Evolutionary conservation across 805 yeast species (phyloP), one percentile per base, ranked within the genome.

Genomic region (Yarrowia bubula): DNA sequence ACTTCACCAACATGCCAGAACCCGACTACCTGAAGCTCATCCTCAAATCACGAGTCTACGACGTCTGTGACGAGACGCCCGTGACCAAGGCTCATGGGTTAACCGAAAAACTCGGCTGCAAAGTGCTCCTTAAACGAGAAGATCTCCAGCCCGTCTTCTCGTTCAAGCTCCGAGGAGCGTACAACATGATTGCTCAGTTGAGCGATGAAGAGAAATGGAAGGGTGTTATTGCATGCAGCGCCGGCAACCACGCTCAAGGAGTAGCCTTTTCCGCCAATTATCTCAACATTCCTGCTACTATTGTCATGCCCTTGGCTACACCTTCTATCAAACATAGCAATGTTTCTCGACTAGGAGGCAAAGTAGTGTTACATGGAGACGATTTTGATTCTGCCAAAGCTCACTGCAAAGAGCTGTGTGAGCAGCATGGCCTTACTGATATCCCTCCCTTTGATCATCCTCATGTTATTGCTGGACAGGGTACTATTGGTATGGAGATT

Each of bases 391-490:
- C 89, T n/a, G 97, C 99, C 18, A 96, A 95, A 75, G 84, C 81
- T 13, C 98, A 95, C 75, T 95, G 99, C 77, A 81, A 82, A 1
- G 79, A 96, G 66, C 78, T 95, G 64, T 78, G 88, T 32, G 77
- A 78, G 35, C 85, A 86, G 72, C 83, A 90, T 66, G 92, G 90
- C 13, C 80, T 90, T 71, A 89, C 95, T 6, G 88, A 91, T 71
- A 89, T 95, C 50, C 99, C 99, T n/a, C 99, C 99, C 0, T 95
- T 95, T 74, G 96, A 95, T 73, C 98, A 95, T 73, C 99, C 99
- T 1, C 90, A 87, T 70, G 97, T 95, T 69, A 91, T 95, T 77
- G 99, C 99, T 8, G 99, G 99, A 28, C 99, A 95, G 77, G 99
- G 98, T 67, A 95, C 99, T 31, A 87, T 93, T 68, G 99, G 96